Base-by-base conservation (phyloP, 164 flowering plant genomes). In the Kingdonia uniflora region DNA sequence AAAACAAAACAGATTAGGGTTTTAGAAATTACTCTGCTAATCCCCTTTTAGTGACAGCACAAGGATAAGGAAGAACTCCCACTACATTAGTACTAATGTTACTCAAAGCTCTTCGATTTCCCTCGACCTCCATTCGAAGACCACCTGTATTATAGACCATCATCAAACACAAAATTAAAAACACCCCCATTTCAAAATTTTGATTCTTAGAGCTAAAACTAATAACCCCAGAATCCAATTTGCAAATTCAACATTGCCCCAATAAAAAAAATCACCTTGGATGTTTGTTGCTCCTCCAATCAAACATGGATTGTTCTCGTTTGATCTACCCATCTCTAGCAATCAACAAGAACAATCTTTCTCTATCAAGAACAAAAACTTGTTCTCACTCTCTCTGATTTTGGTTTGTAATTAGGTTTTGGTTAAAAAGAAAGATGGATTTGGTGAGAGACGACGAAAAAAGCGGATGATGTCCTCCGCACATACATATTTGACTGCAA, bases 31-130 rank as follows among this genome's bases (percentile, higher is more conserved):
- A 81, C 87, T 72, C 81, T 13, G 74, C 54, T 21, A 74, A 66
- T 51, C 62, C 67, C 70, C 77, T 71, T 63, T 85, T 81, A 70
- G 61, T 69, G 54, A 72, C 76, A 13, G 77, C 78, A 58, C 69
- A 69, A 23, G 77, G 82, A 49, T 71, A 68, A 51, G 84, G 81
- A 2, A 79, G 81, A 51, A 60, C 79, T 49, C 78, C 75, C 6
- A 71, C 55, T n/a, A 80, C 55, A 51, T 91, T 82, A 51, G 60
- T 56, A 47, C 78, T 72, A 43, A 87, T 76, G 37, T 49, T 65
- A 71, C 84, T 74, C 68, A 87, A 67, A 10, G 90, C 91, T 73
- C 84, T 78, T 45, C 98, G 71, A 42, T 69, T 71, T 11, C 74
- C 72, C 29, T 81, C 80, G 10, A 60, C 68, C 45, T 70, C 78